Conservation (phyloP, 495 filamentous ascomycete genomes). For the Talaromyces thailandensis region DNA sequence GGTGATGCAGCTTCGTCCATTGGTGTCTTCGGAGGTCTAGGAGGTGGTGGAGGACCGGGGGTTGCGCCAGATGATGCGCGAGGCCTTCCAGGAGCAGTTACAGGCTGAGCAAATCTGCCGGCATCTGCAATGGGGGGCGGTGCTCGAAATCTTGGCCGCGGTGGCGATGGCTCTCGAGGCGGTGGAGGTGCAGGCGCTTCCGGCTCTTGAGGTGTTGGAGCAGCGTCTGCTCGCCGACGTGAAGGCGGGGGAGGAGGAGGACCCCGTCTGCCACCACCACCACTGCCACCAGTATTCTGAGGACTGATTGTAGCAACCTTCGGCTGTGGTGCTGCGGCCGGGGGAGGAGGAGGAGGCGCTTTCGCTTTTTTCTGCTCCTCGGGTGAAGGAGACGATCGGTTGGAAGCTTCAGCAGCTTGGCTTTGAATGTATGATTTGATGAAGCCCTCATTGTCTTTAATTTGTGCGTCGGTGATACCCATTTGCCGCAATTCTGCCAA, state of each 20-base stretch:
- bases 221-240: slow-evolving; percentile 50
- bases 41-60: slow-evolving; percentile 53
- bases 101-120: slow-evolving; percentile 62
- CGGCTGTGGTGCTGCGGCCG: slow-evolving; percentile 45
- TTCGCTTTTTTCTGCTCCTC: slow-evolving; percentile 39
- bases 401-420: slow-evolving; percentile 45
- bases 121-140: slow-evolving; percentile 82
- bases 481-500: slow-evolving; percentile 73
- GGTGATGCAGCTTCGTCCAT: slow-evolving; percentile 50
- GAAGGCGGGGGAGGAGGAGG: slow-evolving; percentile 81
- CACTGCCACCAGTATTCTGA: slow-evolving; percentile 56
- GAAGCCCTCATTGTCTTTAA: slow-evolving; percentile 87
- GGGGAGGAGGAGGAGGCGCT: slow-evolving; percentile 49
- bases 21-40: slow-evolving; percentile 78
- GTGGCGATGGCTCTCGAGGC: slow-evolving; percentile 43
- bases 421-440: slow-evolving; percentile 87
- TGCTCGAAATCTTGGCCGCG: slow-evolving; percentile 55
- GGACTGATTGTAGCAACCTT: slow-evolving; percentile 48
- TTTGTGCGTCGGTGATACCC: slow-evolving; percentile 89
- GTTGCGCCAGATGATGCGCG: slow-evolving; percentile 47
- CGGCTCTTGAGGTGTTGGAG: slow-evolving; percentile 42
- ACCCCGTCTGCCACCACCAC: slow-evolving; percentile 47
- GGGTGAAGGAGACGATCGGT: slow-evolving; percentile 9
- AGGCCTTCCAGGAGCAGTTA: slow-evolving; percentile 41
- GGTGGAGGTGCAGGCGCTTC: slow-evolving; percentile 46